Percentiles rank a stretch among this genome's conserved stretches.
Conservation (phyloP, 2,329 filamentous ascomycete species). For the Xylaria sp. region DNA sequence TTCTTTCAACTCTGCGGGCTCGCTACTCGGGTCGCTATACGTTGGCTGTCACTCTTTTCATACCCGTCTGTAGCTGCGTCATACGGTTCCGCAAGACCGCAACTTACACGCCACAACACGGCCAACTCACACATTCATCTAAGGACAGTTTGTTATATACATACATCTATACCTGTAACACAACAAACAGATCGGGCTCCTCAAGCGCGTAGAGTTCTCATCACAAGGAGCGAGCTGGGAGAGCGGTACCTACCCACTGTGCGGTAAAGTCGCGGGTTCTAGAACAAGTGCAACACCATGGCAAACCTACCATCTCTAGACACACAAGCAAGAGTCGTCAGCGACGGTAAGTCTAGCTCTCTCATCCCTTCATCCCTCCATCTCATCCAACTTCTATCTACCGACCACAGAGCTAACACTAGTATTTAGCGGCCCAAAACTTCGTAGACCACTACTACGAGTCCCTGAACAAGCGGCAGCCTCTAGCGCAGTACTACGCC, state of each 20-base stretch:
- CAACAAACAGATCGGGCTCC: background rate
- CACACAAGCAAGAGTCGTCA: slow-evolving; percentile 49
- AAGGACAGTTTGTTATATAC: background rate
- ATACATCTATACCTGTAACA: background rate
- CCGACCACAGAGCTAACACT: slow-evolving; percentile 12
- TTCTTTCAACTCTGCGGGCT: background rate
- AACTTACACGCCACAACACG: slow-evolving; percentile 4
- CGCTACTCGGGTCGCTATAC: background rate
- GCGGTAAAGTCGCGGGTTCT: background rate
- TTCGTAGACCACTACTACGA: slow-evolving; percentile 82
- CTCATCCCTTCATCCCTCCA: no score
- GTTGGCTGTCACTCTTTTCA: background rate
- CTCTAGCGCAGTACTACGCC: slow-evolving; percentile 76
- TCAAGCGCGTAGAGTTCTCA: background rate
- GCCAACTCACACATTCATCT: background rate
- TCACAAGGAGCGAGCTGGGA: background rate
- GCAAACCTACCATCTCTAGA: slow-evolving; percentile 39
- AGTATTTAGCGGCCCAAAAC: slow-evolving; percentile 69
- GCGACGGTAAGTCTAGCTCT: slow-evolving; percentile 47
- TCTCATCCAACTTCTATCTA: background rate
- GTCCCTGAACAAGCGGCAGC: slow-evolving; percentile 70
- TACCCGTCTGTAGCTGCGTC: background rate
- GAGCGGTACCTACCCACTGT: background rate
- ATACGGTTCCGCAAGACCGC: background rate
- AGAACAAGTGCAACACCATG: slow-evolving; percentile 32